Evolutionary conservation across 768 basidiomycete genomes (phyloP), one percentile per base, ranked within the genome.

Genomic region (Amanita thiersii): DNA sequence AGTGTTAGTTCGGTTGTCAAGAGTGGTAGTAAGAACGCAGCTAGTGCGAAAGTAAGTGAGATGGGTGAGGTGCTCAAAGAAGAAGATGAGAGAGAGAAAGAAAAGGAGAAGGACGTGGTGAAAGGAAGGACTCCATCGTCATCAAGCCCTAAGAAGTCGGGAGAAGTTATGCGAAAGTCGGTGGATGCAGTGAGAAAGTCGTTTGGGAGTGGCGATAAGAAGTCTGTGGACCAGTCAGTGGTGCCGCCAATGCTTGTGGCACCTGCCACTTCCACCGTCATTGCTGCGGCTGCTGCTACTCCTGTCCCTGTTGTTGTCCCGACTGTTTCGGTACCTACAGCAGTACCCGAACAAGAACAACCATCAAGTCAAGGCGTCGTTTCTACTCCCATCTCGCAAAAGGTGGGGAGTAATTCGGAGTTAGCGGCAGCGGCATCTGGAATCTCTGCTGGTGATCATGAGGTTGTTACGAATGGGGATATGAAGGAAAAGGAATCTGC

Each of bases 61-160:
- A 69, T 83, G 72, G 85, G 85, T 7, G 85, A 86, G 53, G 62
- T 77, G 11, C 50, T 84, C 23, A 58, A 66, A 15, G 81, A 85
- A 53, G 76, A 73, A 49, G 67, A 65, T 3, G 64, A 61, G 49
- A 60, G 57, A n/a, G 39, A 48, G 17, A 49, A 47, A 30, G 48
- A 35, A 38, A 46, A 46, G 28, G 28, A 43, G n/a, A 48, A 49
- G 28, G n/a, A n/a, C n/a, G n/a, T n/a, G n/a, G n/a, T n/a, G n/a
- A n/a, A n/a, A n/a, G n/a, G n/a, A n/a, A n/a, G n/a, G n/a, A n/a
- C n/a, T n/a, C 43, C 55, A 34, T 41, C 53, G 6, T 49, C 40
- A 24, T 35, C 36, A 25, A 43, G 36, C 34, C 26, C 50, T 12
- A 54, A 54, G 12, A 34, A 47, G 40, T 31, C 46, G 10, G 31